These are phyloP conservation scores for button mushroom (Agaricus bisporus) DNA, from an alignment of 768 basidiomycete species.

Conservation along the genomic window DNA sequence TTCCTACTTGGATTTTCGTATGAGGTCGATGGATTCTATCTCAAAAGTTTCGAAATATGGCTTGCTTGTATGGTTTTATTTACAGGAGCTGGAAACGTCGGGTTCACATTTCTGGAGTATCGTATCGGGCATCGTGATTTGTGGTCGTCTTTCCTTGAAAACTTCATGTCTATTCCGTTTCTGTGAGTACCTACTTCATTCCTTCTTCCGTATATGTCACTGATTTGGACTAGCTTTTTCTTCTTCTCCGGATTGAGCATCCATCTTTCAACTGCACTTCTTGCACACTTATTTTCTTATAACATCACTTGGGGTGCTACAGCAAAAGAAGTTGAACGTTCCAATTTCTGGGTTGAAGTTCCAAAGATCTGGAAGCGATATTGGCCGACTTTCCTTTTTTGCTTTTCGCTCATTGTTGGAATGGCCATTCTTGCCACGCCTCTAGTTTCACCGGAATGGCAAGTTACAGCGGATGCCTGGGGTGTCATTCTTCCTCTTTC, in stretches of 20 bases:
- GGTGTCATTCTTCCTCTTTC: slow-evolving; percentile 72
- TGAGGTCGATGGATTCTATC: slow-evolving; percentile 64
- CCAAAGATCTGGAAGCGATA: slow-evolving; percentile 80
- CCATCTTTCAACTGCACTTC: slow-evolving; percentile 57
- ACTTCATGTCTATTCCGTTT: slow-evolving; percentile 64
- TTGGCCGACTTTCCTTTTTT: slow-evolving; percentile 56
- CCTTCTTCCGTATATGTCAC: background rate
- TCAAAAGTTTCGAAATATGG: slow-evolving; percentile 70
- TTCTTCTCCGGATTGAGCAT: slow-evolving; percentile 75
- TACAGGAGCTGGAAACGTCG: slow-evolving; percentile 63
- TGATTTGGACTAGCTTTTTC: slow-evolving; percentile 47
- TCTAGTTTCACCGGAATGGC: slow-evolving; percentile 59
- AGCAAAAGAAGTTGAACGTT: slow-evolving; percentile 78
- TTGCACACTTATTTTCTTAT: slow-evolving; percentile 70
- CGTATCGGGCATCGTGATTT: slow-evolving; percentile 54
- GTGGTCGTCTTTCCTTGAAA: slow-evolving; percentile 47
- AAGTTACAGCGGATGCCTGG: slow-evolving; percentile 58
- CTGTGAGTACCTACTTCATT: slow-evolving; percentile 43
- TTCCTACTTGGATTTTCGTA: slow-evolving; percentile 57
- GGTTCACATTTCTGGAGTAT: slow-evolving; percentile 65
- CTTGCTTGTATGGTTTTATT: slow-evolving; percentile 67
- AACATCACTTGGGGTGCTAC: slow-evolving; percentile 78
- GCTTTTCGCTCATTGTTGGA: slow-evolving; percentile 39
- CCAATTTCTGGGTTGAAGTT: slow-evolving; percentile 88
- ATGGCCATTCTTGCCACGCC: slow-evolving; percentile 52